Base-by-base conservation (phyloP, 2,329 filamentous ascomycete species). In the Penicillium sumatraense region DNA sequence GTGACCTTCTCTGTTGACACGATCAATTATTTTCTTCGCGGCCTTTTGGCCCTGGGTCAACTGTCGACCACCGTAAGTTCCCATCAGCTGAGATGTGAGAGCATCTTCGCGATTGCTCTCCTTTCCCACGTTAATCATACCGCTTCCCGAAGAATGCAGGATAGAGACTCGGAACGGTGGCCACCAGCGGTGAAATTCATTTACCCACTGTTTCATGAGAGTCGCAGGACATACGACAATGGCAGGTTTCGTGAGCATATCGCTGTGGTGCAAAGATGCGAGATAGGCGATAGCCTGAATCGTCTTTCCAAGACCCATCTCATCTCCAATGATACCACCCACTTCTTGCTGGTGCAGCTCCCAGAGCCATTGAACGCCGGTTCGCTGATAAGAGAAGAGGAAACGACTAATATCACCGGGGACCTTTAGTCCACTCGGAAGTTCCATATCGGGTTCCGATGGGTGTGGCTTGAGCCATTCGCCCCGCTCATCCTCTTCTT, bases 151-250 rank as follows among this genome's bases (percentile, higher is more conserved):
- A 1, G 91, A 91, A 71, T 99, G 95, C 46, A 99, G 74, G 58
- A 99, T 98, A 0, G 93, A 96, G 5, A 99, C 95, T 38, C 96
- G 86, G 27, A 99, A 80, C n/a, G 95, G 89, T n/a, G 95, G 95
- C 96, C 96, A 99, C 96, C 96, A 99, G 11, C 89, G 87, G 75
- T 99, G 96, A 65, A 99, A 98, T 69, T 99, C 95, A 61, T 96
- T 96, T 11, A 97, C 95, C 95, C 95, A 99, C 72, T 99, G 95
- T 58, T 91, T 89, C 78, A 99, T 88, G 21, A 99, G 89, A 0
- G 95, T 99, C 3, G 93, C 93, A 2, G 95, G 95, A 48, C 92
- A 93, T 3, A 99, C 92, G 7, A 99, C 85, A 56, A 99, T 91
- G 40, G 96, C 87, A 0, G 95, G 95, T 56, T 91, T 91, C 20